Evolutionary conservation across 345 rosid genomes (phyloP), one percentile per base, ranked within the genome.

Genomic region (Sapria himalayana): DNA sequence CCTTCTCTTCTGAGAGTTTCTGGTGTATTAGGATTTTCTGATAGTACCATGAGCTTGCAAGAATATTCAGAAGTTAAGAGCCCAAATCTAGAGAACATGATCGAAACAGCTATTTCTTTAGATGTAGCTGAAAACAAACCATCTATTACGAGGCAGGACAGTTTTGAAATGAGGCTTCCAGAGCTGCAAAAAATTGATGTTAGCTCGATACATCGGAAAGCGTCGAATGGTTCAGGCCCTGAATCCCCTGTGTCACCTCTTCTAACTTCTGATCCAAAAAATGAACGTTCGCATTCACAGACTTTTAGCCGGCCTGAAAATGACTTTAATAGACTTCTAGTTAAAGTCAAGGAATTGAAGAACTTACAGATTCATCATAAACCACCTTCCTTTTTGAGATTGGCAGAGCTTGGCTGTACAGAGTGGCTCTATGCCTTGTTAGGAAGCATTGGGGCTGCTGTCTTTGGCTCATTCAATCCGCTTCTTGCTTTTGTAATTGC

Each of bases 221-320:
- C 56, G 56, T 57, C 80, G 45, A 77, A 77, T 52, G 93, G 81
- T 48, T 81, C 97, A 21, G 94, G 80, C 46, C 99, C 99, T 12
- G 99, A 91, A 67, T 91, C 95, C 51, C 99, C 99, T 50, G 81
- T 91, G 46, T 86, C 97, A 20, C 97, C 97, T 15, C 81, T 86
- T 48, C 62, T 86, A 69, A 86, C 76, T 33, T 76, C 94, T 55
- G 92, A 86, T 66, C 94, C 92, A 16, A 78, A 76, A 59, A 81
- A 63, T 48, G 97, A 86, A 60, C 86, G 94, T 15, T 86, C 94
- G 9, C 97, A 91, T 59, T 91, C 99, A 10, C 95, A 91, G 59
- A 91, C 89, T 35, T 91, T 84, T 66, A 91, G 95, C 62, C 72
- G 95, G 24, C 92, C 92, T 45, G 81, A 49, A 56, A 79, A 91